Evolutionary conservation across 202 grass and related monocot genomes (phyloP), one percentile per base, ranked within the genome.

Genomic region (Panicum virgatum): DNA sequence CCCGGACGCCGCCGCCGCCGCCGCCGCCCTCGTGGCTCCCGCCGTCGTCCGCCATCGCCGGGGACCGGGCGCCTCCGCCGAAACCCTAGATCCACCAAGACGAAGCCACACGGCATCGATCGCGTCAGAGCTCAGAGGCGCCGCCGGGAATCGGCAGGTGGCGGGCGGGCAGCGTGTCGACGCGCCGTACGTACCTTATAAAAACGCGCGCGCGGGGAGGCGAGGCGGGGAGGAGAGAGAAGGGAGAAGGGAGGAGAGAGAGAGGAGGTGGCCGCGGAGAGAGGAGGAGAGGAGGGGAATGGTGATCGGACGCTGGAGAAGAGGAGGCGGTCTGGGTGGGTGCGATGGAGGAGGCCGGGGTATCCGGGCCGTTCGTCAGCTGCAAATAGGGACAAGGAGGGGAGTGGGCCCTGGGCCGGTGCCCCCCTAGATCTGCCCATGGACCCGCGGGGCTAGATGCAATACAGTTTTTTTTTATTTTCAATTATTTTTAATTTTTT

Each of bases 241-340:
- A 8, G 25, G 14, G 42, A 43, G 47, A 4, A 18, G 19, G 50
- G 59, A 36, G 29, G 51, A 26, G 60, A 42, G 27, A 66, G 60
- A 38, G 38, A 43, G 32, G 16, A 72, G 87, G 77, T 47, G 81
- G 78, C 84, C 71, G 81, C 75, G 68, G 88, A 65, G 90, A 66
- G 86, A 80, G 69, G 90, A 85, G 79, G 91, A 87, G 89, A 72
- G 84, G 72, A 54, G 81, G 88, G 82, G 80, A 89, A 81, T 50
- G 84, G 61, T 63, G 81, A 97, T 97, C 94, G 81, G 86, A 97
- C 94, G 94, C 91, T 91, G 86, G 91, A 87, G 86, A 87, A 93
- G 91, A 86, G 45, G 83, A 88, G 82, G 53, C 61, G 59, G 71
- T 60, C 39, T 22, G 77, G 86, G 85, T 91, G 83, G 89, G 81